These are phyloP conservation scores for Termitomyces sp. DNA, from an alignment of 768 basidiomycete species.

Conservation along the genomic window DNA sequence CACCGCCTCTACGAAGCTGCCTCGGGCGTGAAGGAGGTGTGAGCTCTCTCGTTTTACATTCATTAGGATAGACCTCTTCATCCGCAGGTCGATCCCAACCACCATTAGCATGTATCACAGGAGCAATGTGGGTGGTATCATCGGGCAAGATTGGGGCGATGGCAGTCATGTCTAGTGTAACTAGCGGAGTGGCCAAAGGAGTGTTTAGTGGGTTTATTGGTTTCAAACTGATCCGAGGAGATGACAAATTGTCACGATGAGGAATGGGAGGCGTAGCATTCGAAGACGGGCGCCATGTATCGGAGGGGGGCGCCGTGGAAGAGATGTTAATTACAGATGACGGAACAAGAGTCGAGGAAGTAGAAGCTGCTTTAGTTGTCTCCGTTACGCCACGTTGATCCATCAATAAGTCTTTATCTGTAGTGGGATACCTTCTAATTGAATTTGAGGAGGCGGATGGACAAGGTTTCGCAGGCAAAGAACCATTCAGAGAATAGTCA, in stretches of 20 bases:
- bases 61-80: conserved; percentile 1
- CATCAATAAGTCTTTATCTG: background rate
- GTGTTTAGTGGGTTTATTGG: background rate
- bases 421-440: background rate
- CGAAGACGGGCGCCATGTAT: background rate
- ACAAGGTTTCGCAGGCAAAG: background rate
- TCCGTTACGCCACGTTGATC: background rate
- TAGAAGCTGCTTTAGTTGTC: background rate
- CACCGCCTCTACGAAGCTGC: background rate
- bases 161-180: background rate
- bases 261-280: background rate
- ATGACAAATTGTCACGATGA: background rate
- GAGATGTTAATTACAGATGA: background rate
- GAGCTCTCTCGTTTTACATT: background rate
- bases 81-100: conserved; percentile 11
- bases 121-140: conserved; percentile 9
- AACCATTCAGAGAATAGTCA: background rate
- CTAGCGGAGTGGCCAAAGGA: background rate
- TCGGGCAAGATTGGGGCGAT: background rate
- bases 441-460: background rate
- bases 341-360: background rate
- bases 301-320: background rate
- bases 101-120: conserved; percentile 5
- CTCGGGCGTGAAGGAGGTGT: background rate
- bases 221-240: background rate